phyloP scores from a whole-genome alignment of 495 filamentous ascomycete species.

The Podospora tetraspora region DNA sequence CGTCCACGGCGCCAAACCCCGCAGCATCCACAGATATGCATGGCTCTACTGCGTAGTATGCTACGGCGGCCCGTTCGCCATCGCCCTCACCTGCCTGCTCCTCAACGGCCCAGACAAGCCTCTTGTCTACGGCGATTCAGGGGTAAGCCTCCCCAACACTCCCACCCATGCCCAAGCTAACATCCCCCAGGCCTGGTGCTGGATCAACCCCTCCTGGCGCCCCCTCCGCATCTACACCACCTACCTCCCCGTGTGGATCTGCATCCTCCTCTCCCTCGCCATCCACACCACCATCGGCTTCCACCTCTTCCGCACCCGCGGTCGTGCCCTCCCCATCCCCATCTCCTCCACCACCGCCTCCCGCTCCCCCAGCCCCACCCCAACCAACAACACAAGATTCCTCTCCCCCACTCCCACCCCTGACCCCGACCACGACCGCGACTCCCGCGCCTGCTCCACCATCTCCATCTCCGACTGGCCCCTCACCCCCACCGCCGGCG shows the following conservation, averaged over 20 bases:
- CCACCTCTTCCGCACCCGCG: constrained; percentile 47
- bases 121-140: constrained; percentile 63
- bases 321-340: background rate
- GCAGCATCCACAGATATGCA: constrained; percentile 59
- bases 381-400: background rate
- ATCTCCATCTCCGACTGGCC: background rate
- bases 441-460: background rate
- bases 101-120: constrained; percentile 39
- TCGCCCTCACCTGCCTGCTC: constrained; percentile 59
- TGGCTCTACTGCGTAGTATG: constrained; percentile 64
- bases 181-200: constrained; percentile 62
- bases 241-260: constrained; percentile 72
- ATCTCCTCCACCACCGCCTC: background rate
- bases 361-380: background rate
- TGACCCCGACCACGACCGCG: too few species aligned
- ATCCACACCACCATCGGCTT: constrained; percentile 65
- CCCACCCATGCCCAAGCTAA: background rate
- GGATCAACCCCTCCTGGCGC: constrained; percentile 61
- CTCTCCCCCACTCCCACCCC: background rate
- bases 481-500: background rate
- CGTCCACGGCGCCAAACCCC: constrained; percentile 62
- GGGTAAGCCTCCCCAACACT: constrained; percentile 25
- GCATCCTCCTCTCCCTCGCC: constrained; percentile 56
- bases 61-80: constrained; percentile 68
- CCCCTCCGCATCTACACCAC: constrained; percentile 64